Base-by-base conservation (phyloP, 495 filamentous ascomycete species). In the Penicillium arizonense region DNA sequence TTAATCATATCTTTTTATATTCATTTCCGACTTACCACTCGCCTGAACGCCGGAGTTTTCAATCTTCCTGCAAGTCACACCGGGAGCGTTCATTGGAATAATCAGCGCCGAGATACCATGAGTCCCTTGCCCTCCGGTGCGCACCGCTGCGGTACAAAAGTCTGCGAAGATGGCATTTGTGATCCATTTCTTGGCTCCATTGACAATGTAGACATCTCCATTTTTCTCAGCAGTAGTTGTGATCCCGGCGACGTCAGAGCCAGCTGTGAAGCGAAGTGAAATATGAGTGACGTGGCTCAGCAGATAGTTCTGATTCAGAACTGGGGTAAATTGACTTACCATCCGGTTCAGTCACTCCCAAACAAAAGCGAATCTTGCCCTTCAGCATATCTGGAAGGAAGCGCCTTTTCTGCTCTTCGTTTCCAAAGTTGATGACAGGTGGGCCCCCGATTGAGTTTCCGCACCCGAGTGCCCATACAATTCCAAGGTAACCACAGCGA, bases 1-100 rank as follows among this genome's bases (percentile, higher is more conserved):
- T 18, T 18, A 18, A 18, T 18, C 1, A 18, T 18, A 18, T 18
- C 18, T 18, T 18, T 18, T 18, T 18, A 18, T 18, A 18, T 18
- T 1, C 18, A 18, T 18, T 18, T 18, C 18, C 18, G 18, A 18
- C 18, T 18, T 18, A 18, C 65, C 65, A 54, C 63, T 67, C 5
- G 66, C 63, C 35, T 59, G 53, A 5, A 67, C 63, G 5, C 87
- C 76, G 1, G 87, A 90, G 67, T 92, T 91, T 5, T 80, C 79
- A 3, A 88, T 89, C 77, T 90, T 90, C 68, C 87, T 88, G 39
- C 81, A 66, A 57, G 78, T 63, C 11, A 80, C 65, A 3, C 77
- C 77, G 0, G 52, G 44, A 0, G 63, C 59, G 14, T 71, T 69
- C 34, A 77, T 53, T 2, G 77, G 73, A 21, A 80, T 77, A 5